Evolutionary conservation across 2,329 filamentous ascomycete genomes (phyloP).

Genomic region (Colletotrichum lini): DNA sequence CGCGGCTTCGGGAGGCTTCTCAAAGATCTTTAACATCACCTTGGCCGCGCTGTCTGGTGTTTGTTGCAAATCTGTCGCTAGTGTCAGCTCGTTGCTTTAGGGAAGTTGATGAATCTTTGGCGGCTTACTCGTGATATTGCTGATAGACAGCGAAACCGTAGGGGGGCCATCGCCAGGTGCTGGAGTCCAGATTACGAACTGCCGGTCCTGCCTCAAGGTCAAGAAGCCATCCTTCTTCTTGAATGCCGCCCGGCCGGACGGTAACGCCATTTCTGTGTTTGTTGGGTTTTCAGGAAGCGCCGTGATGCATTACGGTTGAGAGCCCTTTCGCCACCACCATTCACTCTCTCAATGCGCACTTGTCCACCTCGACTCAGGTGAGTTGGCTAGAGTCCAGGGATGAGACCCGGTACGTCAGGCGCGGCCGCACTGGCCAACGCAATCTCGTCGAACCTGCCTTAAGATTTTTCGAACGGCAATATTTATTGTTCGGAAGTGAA

Average conservation of each 20-base stretch:
- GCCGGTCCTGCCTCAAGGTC: conserved; percentile 79
- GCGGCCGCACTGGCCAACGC: conserved; percentile 34
- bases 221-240: conserved; percentile 97
- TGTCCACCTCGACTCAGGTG: conserved; percentile 3
- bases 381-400: conserved; percentile 23
- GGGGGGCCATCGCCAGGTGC: conserved; percentile 73
- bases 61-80: conserved; percentile 86
- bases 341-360: conserved; percentile 5
- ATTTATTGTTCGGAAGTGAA: not conserved
- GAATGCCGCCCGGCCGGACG: conserved; percentile 80
- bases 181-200: conserved; percentile 86
- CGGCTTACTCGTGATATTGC: conserved; percentile 84
- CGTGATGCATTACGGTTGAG: conserved; percentile 8
- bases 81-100: conserved; percentile 34
- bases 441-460: conserved; percentile 8
- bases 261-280: conserved; percentile 65
- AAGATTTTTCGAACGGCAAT: not conserved
- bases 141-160: conserved; percentile 77
- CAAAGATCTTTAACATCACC: conserved; percentile 94
- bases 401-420: conserved; percentile 28
- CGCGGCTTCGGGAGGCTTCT: conserved; percentile 71
- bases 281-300: conserved; percentile 5
- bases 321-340: conserved; percentile 22
- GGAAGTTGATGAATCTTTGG: not conserved
- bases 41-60: conserved; percentile 90